Evolutionary conservation across 1,284 basidiomycete genomes (phyloP).

Genomic region (Moesziomyces aphidis): DNA sequence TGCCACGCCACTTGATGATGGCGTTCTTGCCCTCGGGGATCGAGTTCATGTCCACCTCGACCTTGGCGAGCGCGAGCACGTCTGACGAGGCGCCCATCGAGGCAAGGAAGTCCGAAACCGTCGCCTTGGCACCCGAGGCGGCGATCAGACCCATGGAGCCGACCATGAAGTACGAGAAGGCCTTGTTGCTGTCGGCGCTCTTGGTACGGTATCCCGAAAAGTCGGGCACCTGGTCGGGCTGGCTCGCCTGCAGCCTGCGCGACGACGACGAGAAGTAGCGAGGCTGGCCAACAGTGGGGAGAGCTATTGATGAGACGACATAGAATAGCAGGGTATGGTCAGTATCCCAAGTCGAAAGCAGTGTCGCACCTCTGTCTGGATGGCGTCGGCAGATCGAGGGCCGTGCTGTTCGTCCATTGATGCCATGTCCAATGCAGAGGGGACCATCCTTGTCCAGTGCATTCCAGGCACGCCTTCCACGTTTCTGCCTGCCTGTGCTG

Average conservation of each 20-base stretch:
- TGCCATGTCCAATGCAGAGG: too few relatives aligned
- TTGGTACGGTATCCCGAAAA: conserved; percentile 84
- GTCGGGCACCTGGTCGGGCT: conserved; percentile 80
- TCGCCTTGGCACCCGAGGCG: conserved; percentile 93
- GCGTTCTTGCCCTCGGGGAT: conserved; percentile 93
- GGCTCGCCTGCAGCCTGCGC: conserved; percentile 50
- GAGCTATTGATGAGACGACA: conserved; percentile 15
- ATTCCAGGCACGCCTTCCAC: too few relatives aligned
- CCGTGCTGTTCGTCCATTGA: too few relatives aligned
- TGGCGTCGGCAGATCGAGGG: too few relatives aligned
- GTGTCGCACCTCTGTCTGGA: not conserved
- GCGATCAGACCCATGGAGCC: conserved; percentile 93
- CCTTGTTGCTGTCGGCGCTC: conserved; percentile 78
- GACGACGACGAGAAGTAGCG: conserved; percentile 63
- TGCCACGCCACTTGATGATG: conserved; percentile 85
- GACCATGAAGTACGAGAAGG: conserved; percentile 96
- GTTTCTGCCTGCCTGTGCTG: too few relatives aligned
- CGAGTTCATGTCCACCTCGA: conserved; percentile 88
- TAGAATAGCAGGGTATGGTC: not conserved
- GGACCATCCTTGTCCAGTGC: too few relatives aligned
- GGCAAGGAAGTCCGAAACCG: conserved; percentile 91
- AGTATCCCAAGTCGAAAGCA: not conserved
- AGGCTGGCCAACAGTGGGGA: conserved; percentile 46
- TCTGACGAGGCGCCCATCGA: conserved; percentile 98
- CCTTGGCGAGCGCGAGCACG: conserved; percentile 96